Conservation (phyloP, 78 protist genomes). For the Anaeramoeba flamelloides region DNA sequence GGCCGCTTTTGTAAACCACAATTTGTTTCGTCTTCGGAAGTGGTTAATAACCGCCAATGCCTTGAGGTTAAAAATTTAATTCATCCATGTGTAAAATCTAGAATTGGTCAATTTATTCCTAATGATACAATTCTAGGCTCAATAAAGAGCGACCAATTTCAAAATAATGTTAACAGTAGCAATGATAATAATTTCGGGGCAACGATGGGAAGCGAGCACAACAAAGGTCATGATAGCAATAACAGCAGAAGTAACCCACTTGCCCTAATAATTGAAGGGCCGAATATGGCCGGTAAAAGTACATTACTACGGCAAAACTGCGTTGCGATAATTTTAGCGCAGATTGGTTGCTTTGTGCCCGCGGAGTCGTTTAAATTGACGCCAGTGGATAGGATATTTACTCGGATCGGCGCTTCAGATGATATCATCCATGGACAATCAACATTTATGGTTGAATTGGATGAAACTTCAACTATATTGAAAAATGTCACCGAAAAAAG, state of each 20-base stretch:
- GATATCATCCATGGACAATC: constrained; percentile 69
- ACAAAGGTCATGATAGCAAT: too few relatives aligned
- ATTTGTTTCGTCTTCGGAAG: too few relatives aligned
- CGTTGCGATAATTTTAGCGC: constrained; percentile 72
- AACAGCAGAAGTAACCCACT: too few relatives aligned
- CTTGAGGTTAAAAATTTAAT: neutral
- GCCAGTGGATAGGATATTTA: constrained; percentile 80
- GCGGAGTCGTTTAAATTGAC: constrained; percentile 52
- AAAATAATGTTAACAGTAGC: too few relatives aligned
- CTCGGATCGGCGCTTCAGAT: constrained; percentile 74
- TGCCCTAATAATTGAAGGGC: neutral
- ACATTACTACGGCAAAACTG: constrained; percentile 67
- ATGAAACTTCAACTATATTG: neutral
- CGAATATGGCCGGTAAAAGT: constrained; percentile 35
- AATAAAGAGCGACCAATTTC: neutral
- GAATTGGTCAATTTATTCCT: neutral
- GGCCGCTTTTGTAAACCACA: too few relatives aligned
- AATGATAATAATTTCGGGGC: too few relatives aligned
- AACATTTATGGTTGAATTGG: constrained; percentile 83
- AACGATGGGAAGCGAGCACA: too few relatives aligned
- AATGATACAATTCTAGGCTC: neutral
- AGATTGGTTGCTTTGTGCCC: constrained; percentile 83
- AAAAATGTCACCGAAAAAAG: constrained; percentile 51
- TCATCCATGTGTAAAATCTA: neutral
- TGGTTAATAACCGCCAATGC: neutral